Conservation (phyloP, 495 filamentous ascomycete species). For the Xylaria scruposa region DNA sequence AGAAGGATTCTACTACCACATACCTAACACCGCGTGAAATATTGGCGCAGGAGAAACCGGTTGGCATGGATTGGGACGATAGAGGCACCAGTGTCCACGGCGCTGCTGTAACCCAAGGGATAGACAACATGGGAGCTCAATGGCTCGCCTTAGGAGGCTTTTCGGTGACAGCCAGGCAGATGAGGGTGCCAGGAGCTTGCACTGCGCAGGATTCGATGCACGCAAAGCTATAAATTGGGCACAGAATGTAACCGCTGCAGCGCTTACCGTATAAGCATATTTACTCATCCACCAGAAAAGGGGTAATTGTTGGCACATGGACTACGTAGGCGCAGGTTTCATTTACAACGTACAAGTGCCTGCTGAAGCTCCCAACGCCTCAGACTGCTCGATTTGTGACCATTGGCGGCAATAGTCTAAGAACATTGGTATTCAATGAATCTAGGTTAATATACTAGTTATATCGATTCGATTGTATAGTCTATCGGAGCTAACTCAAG, state of each 20-base stretch:
- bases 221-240: not conserved
- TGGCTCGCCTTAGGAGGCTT: not conserved
- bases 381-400: not conserved
- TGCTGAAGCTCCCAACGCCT: not conserved
- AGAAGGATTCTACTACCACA: not conserved
- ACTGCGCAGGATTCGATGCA: conserved; percentile 8
- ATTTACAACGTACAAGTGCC: conserved; percentile 5
- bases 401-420: too few species aligned
- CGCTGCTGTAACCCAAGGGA: conserved; percentile 11
- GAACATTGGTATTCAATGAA: too few species aligned
- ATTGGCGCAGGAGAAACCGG: not conserved
- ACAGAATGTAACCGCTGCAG: conserved; percentile 14
- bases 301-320: not conserved
- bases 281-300: conserved; percentile 3
- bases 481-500: not conserved
- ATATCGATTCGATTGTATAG: not conserved
- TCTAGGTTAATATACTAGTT: too few species aligned
- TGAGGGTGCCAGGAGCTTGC: not conserved
- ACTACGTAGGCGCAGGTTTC: not conserved
- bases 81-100: too few species aligned
- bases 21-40: not conserved
- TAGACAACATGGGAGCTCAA: not conserved
- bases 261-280: not conserved
- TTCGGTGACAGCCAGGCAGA: conserved; percentile 11
- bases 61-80: not conserved